phyloP scores from a whole-genome alignment of 1,139 yeast species.

The Diutina mesorugosa region DNA sequence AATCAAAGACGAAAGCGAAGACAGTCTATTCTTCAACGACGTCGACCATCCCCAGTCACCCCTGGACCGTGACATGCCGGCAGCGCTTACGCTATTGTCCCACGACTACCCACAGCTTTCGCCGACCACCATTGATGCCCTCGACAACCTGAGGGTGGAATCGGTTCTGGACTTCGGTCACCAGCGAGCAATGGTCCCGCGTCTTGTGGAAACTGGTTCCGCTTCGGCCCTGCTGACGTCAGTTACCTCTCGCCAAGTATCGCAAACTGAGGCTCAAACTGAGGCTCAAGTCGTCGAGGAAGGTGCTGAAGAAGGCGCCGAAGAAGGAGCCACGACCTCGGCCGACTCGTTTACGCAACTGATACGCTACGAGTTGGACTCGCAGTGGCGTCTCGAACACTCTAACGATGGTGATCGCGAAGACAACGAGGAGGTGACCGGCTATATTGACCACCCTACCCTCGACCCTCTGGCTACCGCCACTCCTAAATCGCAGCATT shows the following conservation, averaged over 20 bases:
- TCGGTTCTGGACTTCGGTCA: neutral
- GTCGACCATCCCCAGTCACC: neutral
- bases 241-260: neutral
- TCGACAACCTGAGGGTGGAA: neutral
- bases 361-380: constrained; percentile 14
- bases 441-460: constrained; percentile 9
- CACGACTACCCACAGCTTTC: neutral
- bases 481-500: constrained; percentile 5
- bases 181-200: neutral
- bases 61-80: neutral
- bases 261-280: neutral
- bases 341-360: neutral
- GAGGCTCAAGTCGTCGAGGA: neutral
- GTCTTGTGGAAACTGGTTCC: neutral
- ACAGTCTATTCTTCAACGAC: neutral
- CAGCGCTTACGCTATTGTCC: neutral
- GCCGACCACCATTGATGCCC: neutral
- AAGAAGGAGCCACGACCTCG: neutral
- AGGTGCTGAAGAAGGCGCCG: neutral
- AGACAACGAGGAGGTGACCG: constrained; percentile 23
- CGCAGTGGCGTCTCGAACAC: constrained; percentile 27
- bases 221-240: neutral
- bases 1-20: neutral
- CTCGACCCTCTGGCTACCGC: constrained; percentile 3
- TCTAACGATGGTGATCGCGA: constrained; percentile 32